Percentiles rank a stretch among this genome's conserved stretches.
phyloP scores from a whole-genome alignment of 2,329 filamentous ascomycete genomes.

The Colletotrichum abscissum region DNA sequence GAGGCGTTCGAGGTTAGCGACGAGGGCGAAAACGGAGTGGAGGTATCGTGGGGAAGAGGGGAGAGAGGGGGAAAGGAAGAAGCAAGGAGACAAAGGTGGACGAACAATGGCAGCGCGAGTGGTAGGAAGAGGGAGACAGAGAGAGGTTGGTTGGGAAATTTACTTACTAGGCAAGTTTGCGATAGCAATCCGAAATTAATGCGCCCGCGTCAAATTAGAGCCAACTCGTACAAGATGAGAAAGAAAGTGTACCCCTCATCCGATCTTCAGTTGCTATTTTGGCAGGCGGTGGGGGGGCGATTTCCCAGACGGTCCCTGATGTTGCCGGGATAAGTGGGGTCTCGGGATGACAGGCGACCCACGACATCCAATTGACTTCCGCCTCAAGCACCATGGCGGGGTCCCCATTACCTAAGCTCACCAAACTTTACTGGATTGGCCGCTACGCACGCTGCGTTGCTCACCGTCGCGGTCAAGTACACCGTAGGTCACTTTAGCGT shows the following conservation, averaged over 20 bases:
- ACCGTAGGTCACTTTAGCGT: constrained; percentile 1
- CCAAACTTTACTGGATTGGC: background rate
- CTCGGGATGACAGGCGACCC: constrained; percentile 24
- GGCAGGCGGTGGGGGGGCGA: constrained; percentile 23
- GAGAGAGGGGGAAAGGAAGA: background rate
- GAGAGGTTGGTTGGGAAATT: background rate
- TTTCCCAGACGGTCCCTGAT: background rate
- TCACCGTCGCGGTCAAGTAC: constrained; percentile 6
- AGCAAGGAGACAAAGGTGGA: background rate
- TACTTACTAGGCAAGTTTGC: background rate
- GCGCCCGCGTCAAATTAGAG: constrained; percentile 15
- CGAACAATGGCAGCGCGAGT: background rate
- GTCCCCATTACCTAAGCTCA: background rate
- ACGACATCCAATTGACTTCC: background rate
- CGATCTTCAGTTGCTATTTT: constrained; percentile 16
- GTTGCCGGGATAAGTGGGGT: background rate
- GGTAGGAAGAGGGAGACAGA: background rate
- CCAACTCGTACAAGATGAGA: constrained; percentile 8
- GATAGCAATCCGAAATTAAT: constrained; percentile 9
- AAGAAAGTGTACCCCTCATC: constrained; percentile 25
- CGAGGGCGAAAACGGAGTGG: background rate
- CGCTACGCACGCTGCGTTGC: background rate
- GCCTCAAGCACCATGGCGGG: no score
- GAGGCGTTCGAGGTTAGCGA: background rate
- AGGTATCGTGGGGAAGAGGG: background rate